These are phyloP conservation scores for Tulasnella sp. DNA, from an alignment of 768 basidiomycete genomes.

Conservation along the genomic window DNA sequence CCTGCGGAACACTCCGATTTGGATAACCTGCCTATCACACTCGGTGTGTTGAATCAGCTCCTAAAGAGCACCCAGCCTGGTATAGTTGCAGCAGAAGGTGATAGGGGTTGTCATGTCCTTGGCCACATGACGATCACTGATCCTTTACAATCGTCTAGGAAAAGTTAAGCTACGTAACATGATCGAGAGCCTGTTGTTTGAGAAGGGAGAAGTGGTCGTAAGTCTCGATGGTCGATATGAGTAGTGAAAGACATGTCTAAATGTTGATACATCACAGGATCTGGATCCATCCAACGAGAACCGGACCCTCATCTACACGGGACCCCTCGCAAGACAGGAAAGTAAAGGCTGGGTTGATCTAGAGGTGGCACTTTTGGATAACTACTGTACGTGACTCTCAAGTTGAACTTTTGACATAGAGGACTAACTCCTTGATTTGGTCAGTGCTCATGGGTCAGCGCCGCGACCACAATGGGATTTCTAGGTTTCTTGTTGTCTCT, in stretches of 20 bases:
- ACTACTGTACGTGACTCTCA: conserved; percentile 45
- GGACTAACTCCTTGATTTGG: background rate
- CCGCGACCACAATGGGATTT: conserved; percentile 22
- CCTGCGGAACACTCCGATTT: conserved; percentile 68
- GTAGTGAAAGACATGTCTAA: background rate
- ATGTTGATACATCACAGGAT: conserved; percentile 40
- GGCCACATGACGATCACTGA: background rate
- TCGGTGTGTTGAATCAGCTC: conserved; percentile 55
- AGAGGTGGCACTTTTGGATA: conserved; percentile 58
- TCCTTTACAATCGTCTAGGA: conserved; percentile 20
- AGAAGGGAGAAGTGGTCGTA: conserved; percentile 75
- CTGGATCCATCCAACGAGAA: conserved; percentile 71
- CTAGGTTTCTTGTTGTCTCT: conserved; percentile 43
- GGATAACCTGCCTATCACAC: conserved; percentile 62
- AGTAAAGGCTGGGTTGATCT: conserved; percentile 68
- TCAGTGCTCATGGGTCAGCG: conserved; percentile 15
- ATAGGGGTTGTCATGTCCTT: background rate
- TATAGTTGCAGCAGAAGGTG: conserved; percentile 72
- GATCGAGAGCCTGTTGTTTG: conserved; percentile 62
- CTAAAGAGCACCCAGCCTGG: conserved; percentile 84
- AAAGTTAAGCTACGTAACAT: conserved; percentile 83
- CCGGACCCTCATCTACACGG: conserved; percentile 58
- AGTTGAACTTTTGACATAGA: background rate
- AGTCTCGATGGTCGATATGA: conserved; percentile 23
- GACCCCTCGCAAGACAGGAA: conserved; percentile 48